Base-by-base conservation (phyloP, 768 basidiomycete species). In the Rhodotorula babjevae region DNA sequence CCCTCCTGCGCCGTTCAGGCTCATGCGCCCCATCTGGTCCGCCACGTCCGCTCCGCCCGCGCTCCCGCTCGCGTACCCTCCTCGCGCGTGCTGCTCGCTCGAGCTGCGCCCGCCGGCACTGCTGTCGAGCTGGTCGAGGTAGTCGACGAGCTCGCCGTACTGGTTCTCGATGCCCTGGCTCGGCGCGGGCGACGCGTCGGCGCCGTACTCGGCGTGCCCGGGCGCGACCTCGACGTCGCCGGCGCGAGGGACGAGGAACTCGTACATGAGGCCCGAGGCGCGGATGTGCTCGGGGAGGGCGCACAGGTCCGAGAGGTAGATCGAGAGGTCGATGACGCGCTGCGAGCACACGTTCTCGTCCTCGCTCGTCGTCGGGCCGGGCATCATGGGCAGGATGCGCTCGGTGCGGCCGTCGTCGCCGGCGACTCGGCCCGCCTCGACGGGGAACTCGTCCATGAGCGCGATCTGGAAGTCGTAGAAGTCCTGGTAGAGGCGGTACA, bases 381-480 rank as follows among this genome's bases (percentile, higher is more conserved):
- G 96, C 96, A 99, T 99, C 82, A 87, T 97, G 2, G 96, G 96
- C 40, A 99, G 83, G 63, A 95, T 89, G 49, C 96, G 86, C 46
- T 78, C 79, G 1, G 74, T 74, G 27, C 67, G 69, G 6, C 67
- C 70, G 46, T 71, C 68, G 36, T 74, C 73, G 36, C 73, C 73
- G 0, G 79, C 74, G 49, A 88, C 82, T 25, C 91, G 87, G 31
- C 96, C 96, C 23, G 93, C 96, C 82, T 99, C 96, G 58, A 86
- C 86, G 14, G 94, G 93, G 82, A 94, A 97, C 0, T 86, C 84
- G 59, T 93, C 87, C 72, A 98, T 86, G 33, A 99, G 86, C 10
- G 86, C 84, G 67, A 96, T 90, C 79, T 99, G 96, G 81, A 97
- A 97, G 78, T 94, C 91, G 82, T 95, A 97, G 81, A 99, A 99